Evolutionary conservation across 257 asterid species (phyloP).

Genomic region (Capsicum baccatum): DNA sequence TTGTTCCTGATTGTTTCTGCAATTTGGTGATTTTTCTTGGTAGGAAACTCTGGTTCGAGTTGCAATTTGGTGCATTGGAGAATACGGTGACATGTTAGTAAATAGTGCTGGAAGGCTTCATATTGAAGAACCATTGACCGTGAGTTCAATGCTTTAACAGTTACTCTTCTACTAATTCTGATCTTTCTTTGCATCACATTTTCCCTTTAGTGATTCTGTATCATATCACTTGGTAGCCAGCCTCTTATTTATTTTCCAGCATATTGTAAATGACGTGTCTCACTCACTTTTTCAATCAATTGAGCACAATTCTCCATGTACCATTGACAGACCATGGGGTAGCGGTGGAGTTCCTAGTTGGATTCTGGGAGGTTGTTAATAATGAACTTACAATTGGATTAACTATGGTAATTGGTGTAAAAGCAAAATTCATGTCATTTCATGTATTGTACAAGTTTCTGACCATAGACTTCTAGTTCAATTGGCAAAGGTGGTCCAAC

Average conservation of each 20-base stretch:
- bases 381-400: not conserved
- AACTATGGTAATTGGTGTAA: not conserved
- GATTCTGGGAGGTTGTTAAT: not conserved
- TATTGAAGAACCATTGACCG: conserved; percentile 77
- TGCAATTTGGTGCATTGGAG: conserved; percentile 99
- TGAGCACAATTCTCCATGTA: conserved; percentile 9
- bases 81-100: conserved; percentile 93
- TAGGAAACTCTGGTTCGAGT: conserved; percentile 96
- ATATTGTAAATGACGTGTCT: not conserved
- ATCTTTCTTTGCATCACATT: not conserved
- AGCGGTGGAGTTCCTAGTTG: not conserved
- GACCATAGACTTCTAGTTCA: not conserved
- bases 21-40: conserved; percentile 32
- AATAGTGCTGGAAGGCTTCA: conserved; percentile 72
- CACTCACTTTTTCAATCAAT: conserved; percentile 13
- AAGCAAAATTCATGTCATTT: not conserved
- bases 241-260: conserved; percentile 15
- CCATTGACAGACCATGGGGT: conserved; percentile 15
- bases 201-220: not conserved
- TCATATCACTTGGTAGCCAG: not conserved
- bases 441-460: conserved; percentile 23
- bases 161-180: conserved; percentile 1
- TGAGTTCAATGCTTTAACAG: conserved; percentile 52
- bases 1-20: conserved; percentile 23
- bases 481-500: not conserved